A percentile compares a stretch with the other conserved stretches of the same genome.
Conservation (phyloP, 441 rosid genomes). For the Erodium moschatum region DNA sequence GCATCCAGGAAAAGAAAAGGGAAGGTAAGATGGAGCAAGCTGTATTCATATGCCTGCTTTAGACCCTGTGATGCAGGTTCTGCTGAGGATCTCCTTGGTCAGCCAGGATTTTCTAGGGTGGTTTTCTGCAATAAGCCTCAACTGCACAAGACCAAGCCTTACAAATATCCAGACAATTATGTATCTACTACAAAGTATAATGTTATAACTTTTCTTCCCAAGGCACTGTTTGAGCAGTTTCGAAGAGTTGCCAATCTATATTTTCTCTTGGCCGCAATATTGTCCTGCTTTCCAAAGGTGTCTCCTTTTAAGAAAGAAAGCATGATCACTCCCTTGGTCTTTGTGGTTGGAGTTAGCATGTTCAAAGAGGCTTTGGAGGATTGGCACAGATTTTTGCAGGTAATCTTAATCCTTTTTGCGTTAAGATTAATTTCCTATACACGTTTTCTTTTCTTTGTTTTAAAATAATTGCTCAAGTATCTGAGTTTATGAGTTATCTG, state of each 20-base stretch:
- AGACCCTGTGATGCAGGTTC: constrained; percentile 23
- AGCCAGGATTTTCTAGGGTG: constrained; percentile 80
- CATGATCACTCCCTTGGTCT: constrained; percentile 62
- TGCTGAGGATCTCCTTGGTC: constrained; percentile 29
- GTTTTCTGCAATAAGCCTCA: constrained; percentile 73
- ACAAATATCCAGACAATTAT: constrained; percentile 48
- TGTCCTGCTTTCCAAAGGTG: constrained; percentile 57
- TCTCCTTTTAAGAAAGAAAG: constrained; percentile 76
- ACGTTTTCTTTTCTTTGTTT: background rate
- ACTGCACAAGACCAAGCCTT: constrained; percentile 45
- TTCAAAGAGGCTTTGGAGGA: constrained; percentile 84
- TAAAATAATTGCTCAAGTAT: background rate
- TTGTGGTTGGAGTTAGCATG: constrained; percentile 78
- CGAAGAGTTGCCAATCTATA: constrained; percentile 86
- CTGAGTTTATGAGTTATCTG: constrained; percentile 2
- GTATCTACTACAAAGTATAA: constrained; percentile 82
- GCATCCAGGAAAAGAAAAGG: constrained; percentile 22
- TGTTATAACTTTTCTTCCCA: constrained; percentile 64
- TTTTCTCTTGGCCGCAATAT: constrained; percentile 65
- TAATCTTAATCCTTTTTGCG: constrained; percentile 18
- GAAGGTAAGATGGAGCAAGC: constrained; percentile 45
- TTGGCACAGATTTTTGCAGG: constrained; percentile 77
- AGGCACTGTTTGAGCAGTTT: constrained; percentile 85
- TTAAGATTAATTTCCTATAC: background rate
- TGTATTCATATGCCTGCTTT: constrained; percentile 47